A percentile compares a stretch with the other conserved stretches of the same genome.
Conservation (phyloP, 1,284 basidiomycete species). For the Cutaneotrichosporon sp. region DNA sequence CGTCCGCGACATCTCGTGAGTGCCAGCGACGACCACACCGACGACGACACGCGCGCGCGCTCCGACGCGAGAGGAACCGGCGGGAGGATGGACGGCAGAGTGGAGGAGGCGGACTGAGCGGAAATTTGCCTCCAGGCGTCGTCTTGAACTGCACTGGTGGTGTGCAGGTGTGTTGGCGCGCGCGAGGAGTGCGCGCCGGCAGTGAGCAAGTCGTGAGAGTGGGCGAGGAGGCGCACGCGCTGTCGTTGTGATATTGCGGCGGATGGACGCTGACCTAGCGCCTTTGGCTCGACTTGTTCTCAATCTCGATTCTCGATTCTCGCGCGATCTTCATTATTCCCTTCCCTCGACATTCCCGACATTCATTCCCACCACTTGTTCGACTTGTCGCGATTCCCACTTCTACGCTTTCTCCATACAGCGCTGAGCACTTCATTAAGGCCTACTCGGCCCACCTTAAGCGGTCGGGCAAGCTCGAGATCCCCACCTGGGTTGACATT, state of each 20-base stretch:
- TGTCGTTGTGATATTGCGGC: not conserved
- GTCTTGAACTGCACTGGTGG: not conserved
- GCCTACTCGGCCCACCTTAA: conserved; percentile 76
- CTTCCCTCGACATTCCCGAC: not conserved
- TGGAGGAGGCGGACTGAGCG: not conserved
- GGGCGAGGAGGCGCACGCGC: not conserved
- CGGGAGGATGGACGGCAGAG: not conserved
- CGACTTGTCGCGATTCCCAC: not conserved
- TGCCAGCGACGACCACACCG: conserved; percentile 42
- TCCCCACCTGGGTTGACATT: conserved; percentile 98
- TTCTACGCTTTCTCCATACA: conserved; percentile 15
- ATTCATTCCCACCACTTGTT: not conserved
- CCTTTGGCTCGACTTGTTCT: conserved; percentile 2
- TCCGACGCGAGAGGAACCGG: conserved; percentile 4
- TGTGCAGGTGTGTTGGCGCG: not conserved
- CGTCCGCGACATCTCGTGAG: conserved; percentile 85
- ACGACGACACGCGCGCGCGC: conserved; percentile 1
- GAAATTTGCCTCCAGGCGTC: not conserved
- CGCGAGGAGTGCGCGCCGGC: not conserved
- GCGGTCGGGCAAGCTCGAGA: conserved; percentile 77
- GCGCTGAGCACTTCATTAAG: conserved; percentile 69
- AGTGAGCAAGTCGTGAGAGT: not conserved
- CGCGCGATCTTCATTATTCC: not conserved
- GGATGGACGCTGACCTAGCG: conserved; percentile 17
- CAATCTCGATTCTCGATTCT: not conserved